Evolutionary conservation across 106 monocot species (phyloP).

Genomic region (Allium fistulosum): DNA sequence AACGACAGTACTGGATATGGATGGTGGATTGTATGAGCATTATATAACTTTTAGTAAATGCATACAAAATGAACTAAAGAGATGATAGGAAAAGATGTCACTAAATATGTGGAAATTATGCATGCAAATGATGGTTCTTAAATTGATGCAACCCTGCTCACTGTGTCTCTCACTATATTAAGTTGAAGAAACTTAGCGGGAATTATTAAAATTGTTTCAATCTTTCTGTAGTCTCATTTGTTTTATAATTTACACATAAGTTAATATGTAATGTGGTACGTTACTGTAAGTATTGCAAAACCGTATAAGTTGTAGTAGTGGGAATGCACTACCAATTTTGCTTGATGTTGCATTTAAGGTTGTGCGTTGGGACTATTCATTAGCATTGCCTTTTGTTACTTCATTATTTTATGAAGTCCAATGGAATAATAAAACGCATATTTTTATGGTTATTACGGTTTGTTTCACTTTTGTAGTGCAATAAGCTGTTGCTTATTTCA

Average conservation of each 20-base stretch:
- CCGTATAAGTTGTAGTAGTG: slow-evolving; percentile 11
- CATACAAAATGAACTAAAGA: slow-evolving; percentile 54
- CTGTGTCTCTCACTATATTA: slow-evolving; percentile 62
- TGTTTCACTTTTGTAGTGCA: too few species aligned
- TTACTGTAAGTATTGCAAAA: not conserved
- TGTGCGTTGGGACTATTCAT: too few species aligned
- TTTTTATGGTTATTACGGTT: too few species aligned
- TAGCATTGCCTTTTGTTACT: too few species aligned
- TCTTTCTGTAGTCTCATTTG: not conserved
- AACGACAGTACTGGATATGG: slow-evolving; percentile 79
- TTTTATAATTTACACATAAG: slow-evolving; percentile 6
- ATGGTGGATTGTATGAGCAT: slow-evolving; percentile 89
- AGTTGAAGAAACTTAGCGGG: slow-evolving; percentile 15
- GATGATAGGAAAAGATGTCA: slow-evolving; percentile 51
- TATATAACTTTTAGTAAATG: slow-evolving; percentile 57
- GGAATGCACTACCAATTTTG: too few species aligned
- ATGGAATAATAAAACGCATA: too few species aligned
- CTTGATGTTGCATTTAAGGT: too few species aligned
- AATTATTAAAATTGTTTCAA: not conserved
- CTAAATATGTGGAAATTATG: slow-evolving; percentile 23
- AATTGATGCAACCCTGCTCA: slow-evolving; percentile 75
- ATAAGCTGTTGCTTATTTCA: too few species aligned
- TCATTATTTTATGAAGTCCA: too few species aligned
- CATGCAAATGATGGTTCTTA: slow-evolving; percentile 87
- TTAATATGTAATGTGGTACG: not conserved